A percentile compares a stretch with the other conserved stretches of the same genome.
Evolutionary conservation across 768 basidiomycete genomes (phyloP).

Genomic region (Naganishia randhawae): DNA sequence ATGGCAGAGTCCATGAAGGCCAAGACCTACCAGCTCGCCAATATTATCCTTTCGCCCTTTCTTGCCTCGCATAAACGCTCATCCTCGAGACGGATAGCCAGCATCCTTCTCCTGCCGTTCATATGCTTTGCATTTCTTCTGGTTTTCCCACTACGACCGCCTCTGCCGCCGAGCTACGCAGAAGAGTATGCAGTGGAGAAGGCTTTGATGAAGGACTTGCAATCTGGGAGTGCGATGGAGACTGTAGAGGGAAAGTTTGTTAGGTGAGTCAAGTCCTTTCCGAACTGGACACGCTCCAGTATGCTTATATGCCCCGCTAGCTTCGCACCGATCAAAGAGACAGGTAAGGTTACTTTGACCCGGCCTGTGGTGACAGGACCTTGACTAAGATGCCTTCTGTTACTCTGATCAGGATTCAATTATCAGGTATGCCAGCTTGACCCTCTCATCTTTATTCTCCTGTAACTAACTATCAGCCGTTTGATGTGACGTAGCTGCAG

Average conservation of each 20-base stretch:
- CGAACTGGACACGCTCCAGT: not conserved
- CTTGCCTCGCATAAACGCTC: not conserved
- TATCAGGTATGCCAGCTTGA: constrained; percentile 33
- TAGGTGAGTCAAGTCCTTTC: constrained; percentile 35
- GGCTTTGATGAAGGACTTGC: constrained; percentile 29
- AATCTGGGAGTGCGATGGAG: constrained; percentile 2
- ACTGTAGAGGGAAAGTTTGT: constrained; percentile 30
- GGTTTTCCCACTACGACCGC: constrained; percentile 20
- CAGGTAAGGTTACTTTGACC: constrained; percentile 30
- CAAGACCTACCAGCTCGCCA: constrained; percentile 9
- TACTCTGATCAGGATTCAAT: constrained; percentile 40
- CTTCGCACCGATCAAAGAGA: constrained; percentile 45
- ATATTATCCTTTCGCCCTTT: constrained; percentile 5
- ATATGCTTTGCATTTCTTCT: constrained; percentile 22
- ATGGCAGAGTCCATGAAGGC: not conserved
- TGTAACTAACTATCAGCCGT: not conserved
- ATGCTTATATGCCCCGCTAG: not conserved
- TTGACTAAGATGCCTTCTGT: not conserved
- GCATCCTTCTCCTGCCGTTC: constrained; percentile 20
- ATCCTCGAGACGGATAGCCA: constrained; percentile 2
- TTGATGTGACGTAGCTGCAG: constrained; percentile 32
- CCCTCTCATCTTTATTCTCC: not conserved
- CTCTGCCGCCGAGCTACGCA: constrained; percentile 40
- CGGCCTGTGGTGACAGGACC: too few relatives aligned
- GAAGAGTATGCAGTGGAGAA: constrained; percentile 37